phyloP scores from a whole-genome alignment of 2,329 filamentous ascomycete genomes.

The Fusarium beomiforme region DNA sequence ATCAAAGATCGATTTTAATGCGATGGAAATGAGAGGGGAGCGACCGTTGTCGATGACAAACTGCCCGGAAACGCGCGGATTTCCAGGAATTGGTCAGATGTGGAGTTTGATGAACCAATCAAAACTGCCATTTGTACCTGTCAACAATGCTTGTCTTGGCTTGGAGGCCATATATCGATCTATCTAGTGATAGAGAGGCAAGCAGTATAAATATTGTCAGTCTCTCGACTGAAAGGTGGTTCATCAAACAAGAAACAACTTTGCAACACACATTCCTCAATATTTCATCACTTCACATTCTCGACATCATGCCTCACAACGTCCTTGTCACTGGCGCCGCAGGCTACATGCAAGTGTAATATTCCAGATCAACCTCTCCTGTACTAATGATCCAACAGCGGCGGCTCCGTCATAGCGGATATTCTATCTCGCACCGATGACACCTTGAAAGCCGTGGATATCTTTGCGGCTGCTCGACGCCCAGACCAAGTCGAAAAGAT shows the following conservation, averaged over 20 bases:
- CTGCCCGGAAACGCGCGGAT: slow-evolving; percentile 1
- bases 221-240: neutral
- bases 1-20: neutral
- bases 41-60: slow-evolving; percentile 1
- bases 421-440: slow-evolving; percentile 38
- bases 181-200: neutral
- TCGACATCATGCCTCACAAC: slow-evolving; percentile 36
- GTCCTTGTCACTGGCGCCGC: slow-evolving; percentile 50
- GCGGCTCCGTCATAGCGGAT: slow-evolving; percentile 50
- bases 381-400: slow-evolving; percentile 32
- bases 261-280: neutral
- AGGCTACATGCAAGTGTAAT: slow-evolving; percentile 45
- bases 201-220: neutral
- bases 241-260: neutral
- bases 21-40: neutral
- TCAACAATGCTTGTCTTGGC: neutral
- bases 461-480: slow-evolving; percentile 48
- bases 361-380: neutral
- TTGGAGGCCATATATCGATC: neutral
- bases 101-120: neutral
- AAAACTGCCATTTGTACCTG: rapidly evolving
- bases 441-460: slow-evolving; percentile 33
- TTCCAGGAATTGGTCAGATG: neutral
- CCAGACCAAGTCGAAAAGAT: slow-evolving; percentile 47
- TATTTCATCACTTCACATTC: neutral